Base-by-base conservation (phyloP, 768 basidiomycete species). In the Cystofilobasidium bisporidii region DNA sequence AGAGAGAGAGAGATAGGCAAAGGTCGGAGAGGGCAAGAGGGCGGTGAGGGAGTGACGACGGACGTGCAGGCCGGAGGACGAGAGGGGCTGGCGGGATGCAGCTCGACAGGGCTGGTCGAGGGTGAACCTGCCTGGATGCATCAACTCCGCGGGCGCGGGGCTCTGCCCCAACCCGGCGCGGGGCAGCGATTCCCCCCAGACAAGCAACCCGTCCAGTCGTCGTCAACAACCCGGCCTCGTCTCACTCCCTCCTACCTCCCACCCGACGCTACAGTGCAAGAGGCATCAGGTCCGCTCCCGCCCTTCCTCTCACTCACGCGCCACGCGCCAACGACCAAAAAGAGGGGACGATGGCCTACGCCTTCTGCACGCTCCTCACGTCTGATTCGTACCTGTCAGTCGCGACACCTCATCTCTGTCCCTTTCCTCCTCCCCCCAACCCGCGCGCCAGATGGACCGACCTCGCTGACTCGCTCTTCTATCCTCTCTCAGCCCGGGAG, bases 291-390 rank as follows among this genome's bases (percentile, higher is more conserved):
- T 36, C 36, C n/a, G 5, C 36, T 36, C 36, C 36, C 36, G 6
- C 36, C 12, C 36, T 36, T 12, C 12, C 36, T 36, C 36, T 36
- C 36, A 6, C 36, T 36, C 36, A 6, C 36, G 36, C 36, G 6
- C 36, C 36, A 12, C 36, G 36, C 36, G 6, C 6, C 36, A 12
- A 36, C 36, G 36, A 36, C 36, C 36, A 5, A n/a, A n/a, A n/a
- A n/a, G n/a, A n/a, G n/a, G n/a, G 6, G 36, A 36, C 53, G 28
- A 56, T 56, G 53, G 26, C 53, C 28, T 63, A 48, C 43, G 62
- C 62, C 45, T 63, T 96, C 77, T 89, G 87, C 72, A 90, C 94
- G 48, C 87, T 99, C 72, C 79, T 97, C 74, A 92, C 94, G 66
- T 90, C 91, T 36, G 88, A 93, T 76, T 81, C 82, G 33, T 99